Conservation (phyloP, 2,329 filamentous ascomycete genomes). For the Leptosphaerulina australis region DNA sequence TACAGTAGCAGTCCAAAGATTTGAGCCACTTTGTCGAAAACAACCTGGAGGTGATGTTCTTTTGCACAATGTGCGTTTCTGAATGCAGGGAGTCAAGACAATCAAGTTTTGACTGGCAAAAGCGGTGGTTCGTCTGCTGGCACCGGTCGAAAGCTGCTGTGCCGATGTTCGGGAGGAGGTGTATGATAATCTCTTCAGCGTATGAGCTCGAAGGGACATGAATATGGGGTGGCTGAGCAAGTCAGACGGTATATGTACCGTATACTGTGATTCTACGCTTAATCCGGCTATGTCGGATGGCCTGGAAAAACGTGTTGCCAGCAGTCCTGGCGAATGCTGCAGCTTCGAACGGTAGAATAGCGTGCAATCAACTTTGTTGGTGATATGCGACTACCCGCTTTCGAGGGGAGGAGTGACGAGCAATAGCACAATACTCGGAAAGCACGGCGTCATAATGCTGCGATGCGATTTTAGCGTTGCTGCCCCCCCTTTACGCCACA, state of each 20-base stretch:
- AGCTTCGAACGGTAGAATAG: background rate
- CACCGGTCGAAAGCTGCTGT: conserved; percentile 13
- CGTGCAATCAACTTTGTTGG: background rate
- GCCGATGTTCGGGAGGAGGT: conserved; percentile 4
- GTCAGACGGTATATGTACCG: conserved; percentile 15
- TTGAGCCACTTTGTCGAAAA: conserved; percentile 31
- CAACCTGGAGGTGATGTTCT: background rate
- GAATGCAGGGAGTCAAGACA: conserved; percentile 9
- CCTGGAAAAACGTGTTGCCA: conserved; percentile 4
- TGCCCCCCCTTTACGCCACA: conserved; percentile 3
- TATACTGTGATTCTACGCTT: conserved; percentile 12
- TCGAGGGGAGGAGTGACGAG: background rate
- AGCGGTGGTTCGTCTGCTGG: conserved; percentile 21
- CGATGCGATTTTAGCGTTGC: conserved; percentile 6
- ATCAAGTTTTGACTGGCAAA: conserved; percentile 22
- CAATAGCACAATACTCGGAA: conserved; percentile 3
- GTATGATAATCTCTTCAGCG: conserved; percentile 15
- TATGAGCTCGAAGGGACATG: conserved; percentile 16
- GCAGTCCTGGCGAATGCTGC: conserved; percentile 2
- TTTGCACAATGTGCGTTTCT: conserved; percentile 21
- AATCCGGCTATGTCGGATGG: conserved; percentile 16
- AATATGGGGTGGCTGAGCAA: conserved; percentile 15
- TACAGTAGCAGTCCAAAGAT: conserved; percentile 34
- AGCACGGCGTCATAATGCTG: conserved; percentile 13
- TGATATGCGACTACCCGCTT: background rate